Evolutionary conservation across 306 rosid species (phyloP), one percentile per base, ranked within the genome.

Genomic region (Myrica gale): DNA sequence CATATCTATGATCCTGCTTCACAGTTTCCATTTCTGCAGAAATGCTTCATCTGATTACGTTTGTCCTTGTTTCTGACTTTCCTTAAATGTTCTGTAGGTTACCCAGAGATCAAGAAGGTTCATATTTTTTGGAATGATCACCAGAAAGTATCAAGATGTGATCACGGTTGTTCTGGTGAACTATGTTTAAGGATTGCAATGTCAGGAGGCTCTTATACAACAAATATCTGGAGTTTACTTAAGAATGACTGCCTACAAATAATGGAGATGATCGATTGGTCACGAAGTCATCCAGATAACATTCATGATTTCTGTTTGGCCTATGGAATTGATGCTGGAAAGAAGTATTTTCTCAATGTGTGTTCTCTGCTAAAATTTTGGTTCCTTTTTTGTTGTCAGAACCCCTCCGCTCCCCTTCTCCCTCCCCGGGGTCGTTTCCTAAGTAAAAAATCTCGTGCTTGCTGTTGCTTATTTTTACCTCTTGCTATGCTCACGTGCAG

Each of bases 211-310:
- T 74, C 74, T 68, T n/a, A 73, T 65, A 76, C 42, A 73, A 82
- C 82, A 65, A 74, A 80, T 71, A 82, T 85, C 74, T 96, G 99
- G 99, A 86, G 88, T 76, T 68, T 78, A 32, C 89, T 96, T 10
- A 53, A 82, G 84, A 74, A 83, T 83, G 82, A 81, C 70, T 96
- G 92, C 81, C 86, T 87, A 65, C 88, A 58, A 56, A 81, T 92
- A 78, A 88, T 88, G 93, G 81, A 86, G 65, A 63, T 90, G 87
- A 90, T 96, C 72, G 97, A 96, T 80, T 92, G 99, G 99, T 81
- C 93, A 51, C 92, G 97, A 43, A 90, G 98, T 88, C 99, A 89
- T 83, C 99, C 98, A 5, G 96, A 96, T 71, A 90, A 85, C 72
- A 82, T 88, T 37, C 87, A 84, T 74, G 89, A 91, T 75, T 78